Conservation (phyloP, 345 rosid species). For the Moringa oleifera region DNA sequence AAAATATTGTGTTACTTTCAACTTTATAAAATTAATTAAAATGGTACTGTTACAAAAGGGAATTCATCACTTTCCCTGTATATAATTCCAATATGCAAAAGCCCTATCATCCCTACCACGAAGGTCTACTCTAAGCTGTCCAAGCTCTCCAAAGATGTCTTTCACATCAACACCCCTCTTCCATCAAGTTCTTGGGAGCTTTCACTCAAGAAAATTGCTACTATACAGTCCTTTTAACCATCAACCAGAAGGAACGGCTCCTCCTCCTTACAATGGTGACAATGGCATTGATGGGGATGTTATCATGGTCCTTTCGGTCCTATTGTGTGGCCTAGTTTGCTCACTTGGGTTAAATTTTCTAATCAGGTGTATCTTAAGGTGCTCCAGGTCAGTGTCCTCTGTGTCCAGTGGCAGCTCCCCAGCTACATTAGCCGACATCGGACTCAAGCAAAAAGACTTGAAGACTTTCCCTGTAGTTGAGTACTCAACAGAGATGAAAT, state of each 20-base stretch:
- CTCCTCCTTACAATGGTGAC: background rate
- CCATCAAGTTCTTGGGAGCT: background rate
- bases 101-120: too few species aligned
- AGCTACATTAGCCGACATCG: constrained; percentile 15
- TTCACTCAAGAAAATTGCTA: constrained; percentile 16
- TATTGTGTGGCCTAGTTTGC: constrained; percentile 30
- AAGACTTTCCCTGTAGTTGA: constrained; percentile 26
- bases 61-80: background rate
- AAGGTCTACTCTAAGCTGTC: too few species aligned
- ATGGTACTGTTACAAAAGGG: too few species aligned
- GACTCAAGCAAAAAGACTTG: constrained; percentile 25
- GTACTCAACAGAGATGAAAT: constrained; percentile 22
- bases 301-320: constrained; percentile 24
- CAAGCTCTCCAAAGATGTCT: constrained; percentile 6
- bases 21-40: too few species aligned
- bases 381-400: constrained; percentile 17
- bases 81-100: too few species aligned
- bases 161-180: constrained; percentile 2
- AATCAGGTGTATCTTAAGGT: constrained; percentile 23
- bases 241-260: constrained; percentile 4
- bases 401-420: constrained; percentile 1
- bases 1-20: too few species aligned
- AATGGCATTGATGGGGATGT: constrained; percentile 20
- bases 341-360: constrained; percentile 27
- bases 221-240: constrained; percentile 2